Evolutionary conservation across 768 basidiomycete species (phyloP), one percentile per base, ranked within the genome.

Genomic region (Lyophyllum atratum): DNA sequence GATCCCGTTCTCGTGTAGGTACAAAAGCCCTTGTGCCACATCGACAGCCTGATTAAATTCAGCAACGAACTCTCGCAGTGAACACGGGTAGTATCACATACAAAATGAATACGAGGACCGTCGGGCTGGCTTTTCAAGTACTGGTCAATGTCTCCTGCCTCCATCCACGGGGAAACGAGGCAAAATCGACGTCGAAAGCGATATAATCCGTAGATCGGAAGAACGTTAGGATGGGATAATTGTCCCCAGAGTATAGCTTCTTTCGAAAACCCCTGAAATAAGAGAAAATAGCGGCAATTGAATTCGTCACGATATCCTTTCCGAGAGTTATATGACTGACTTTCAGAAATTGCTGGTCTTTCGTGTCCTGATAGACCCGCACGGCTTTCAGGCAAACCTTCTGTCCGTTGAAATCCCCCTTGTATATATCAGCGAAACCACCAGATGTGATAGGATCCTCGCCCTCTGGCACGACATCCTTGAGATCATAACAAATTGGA

Each of bases 121-220:
- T 17, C 19, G 5, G 28, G 34, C 3, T 44, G 42, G 4, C 12
- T 4, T 26, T 52, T 42, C 33, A 63, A n/a, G 21, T 53, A 58
- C 0, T 1, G 29, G 11, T 19, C 19, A 17, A 63, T 22, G 33
- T 63, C 29, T 1, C 59, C 59, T 19, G 45, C 37, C 3, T 57
- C 52, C 53, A 59, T 58, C 59, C 52, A 66, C 0, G 60, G 60
- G 7, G 64, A 58, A 1, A 62, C 57, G 8, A 48, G 22, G 58
- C 49, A 49, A 2, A 61, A 21, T 34, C 44, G 54, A 48, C 52
- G 46, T 8, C 50, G 31, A 19, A 50, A 39, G 15, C 46, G 24
- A 37, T 33, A 60, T 1, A 56, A 28, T 4, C 64, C 63, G 12
- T 49, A 58, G 28, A 66, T 59, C 5, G 64, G 63, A 21, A 66